These are phyloP conservation scores for Haematococcus lacustris DNA, from an alignment of 139 green algal species.

Conservation along the genomic window DNA sequence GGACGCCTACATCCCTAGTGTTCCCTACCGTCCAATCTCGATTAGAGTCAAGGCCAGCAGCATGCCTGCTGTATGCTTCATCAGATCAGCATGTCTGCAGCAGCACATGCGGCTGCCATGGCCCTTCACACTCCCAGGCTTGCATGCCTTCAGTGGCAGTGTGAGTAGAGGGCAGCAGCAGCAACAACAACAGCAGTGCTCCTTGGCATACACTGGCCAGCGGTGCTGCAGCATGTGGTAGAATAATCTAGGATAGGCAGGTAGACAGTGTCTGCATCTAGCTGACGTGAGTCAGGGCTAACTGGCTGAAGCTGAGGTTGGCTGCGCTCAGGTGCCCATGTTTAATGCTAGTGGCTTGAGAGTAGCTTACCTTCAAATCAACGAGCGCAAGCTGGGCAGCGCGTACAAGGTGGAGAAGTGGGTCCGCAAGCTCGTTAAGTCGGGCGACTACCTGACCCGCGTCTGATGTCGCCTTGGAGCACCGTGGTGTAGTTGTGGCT, in stretches of 20 bases:
- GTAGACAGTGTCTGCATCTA: not conserved
- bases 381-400: slow-evolving; percentile 63
- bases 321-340: slow-evolving; percentile 97
- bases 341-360: slow-evolving; percentile 76
- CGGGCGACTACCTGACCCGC: slow-evolving; percentile 76
- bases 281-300: slow-evolving; percentile 18
- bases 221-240: not conserved
- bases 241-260: not conserved
- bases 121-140: not conserved
- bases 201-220: not conserved
- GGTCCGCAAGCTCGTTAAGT: slow-evolving; percentile 87
- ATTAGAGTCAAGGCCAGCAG: too few relatives aligned
- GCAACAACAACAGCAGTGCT: not conserved
- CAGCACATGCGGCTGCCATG: too few relatives aligned
- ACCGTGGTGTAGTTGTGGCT: slow-evolving; percentile 81
- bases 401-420: slow-evolving; percentile 80
- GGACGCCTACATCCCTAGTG: too few relatives aligned
- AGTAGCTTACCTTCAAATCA: slow-evolving; percentile 88
- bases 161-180: not conserved
- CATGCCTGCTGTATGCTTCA: too few relatives aligned
- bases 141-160: not conserved
- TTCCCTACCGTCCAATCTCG: too few relatives aligned
- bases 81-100: too few relatives aligned
- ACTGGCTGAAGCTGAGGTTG: too few relatives aligned
- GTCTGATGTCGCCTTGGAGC: too few relatives aligned